phyloP scores from a whole-genome alignment of 768 basidiomycete genomes.

The Podaxis sp. region DNA sequence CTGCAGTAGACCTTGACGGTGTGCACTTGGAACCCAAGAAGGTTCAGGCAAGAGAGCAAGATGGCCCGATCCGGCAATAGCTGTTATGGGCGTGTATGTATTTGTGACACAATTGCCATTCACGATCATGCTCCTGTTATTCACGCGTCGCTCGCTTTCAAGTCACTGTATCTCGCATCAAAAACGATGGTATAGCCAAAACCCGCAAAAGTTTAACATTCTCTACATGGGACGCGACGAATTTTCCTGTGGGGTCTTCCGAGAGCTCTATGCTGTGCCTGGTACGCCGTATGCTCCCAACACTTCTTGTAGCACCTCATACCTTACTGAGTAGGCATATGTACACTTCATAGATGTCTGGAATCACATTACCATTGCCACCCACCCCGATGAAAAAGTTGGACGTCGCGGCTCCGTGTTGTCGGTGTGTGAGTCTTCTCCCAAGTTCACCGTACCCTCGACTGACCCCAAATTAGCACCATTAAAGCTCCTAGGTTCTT shows the following conservation, averaged over 20 bases:
- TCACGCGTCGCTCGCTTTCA: not conserved
- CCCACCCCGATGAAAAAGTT: conserved; percentile 64
- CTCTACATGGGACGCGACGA: conserved; percentile 88
- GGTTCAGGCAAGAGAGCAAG: too few relatives aligned
- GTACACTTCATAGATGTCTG: conserved; percentile 64
- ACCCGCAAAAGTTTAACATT: conserved; percentile 51
- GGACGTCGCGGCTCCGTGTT: conserved; percentile 61
- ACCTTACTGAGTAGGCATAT: conserved; percentile 14
- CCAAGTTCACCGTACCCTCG: not conserved
- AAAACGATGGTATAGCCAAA: conserved; percentile 3
- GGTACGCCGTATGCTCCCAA: conserved; percentile 39
- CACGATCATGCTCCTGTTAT: not conserved
- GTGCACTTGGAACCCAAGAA: too few relatives aligned
- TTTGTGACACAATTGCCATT: not conserved
- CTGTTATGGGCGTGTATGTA: too few relatives aligned
- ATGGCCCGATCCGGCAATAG: too few relatives aligned
- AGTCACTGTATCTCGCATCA: not conserved
- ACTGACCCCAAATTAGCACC: conserved; percentile 51
- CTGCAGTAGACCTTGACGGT: too few relatives aligned
- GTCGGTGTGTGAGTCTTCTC: conserved; percentile 51
- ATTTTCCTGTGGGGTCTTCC: conserved; percentile 78
- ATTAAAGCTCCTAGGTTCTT: conserved; percentile 58
- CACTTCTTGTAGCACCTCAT: conserved; percentile 1
- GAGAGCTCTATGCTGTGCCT: conserved; percentile 57
- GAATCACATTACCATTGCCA: conserved; percentile 65